Conservation (phyloP, 495 filamentous ascomycete genomes). For the Hyaloscypha hepaticicola region DNA sequence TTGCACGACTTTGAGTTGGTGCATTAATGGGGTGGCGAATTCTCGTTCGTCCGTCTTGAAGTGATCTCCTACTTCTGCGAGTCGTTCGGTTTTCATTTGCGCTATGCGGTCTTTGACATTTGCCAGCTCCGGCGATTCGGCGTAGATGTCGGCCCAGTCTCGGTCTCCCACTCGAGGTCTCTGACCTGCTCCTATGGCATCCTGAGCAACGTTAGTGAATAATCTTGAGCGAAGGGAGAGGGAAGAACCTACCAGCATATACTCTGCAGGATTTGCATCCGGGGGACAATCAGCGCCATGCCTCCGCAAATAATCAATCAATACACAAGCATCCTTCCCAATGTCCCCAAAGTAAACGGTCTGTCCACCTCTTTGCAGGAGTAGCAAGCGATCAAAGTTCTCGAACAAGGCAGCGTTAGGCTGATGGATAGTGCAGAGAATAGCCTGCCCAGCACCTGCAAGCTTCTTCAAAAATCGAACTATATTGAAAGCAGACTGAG, state of each 20-base stretch:
- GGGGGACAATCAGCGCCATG: conserved; percentile 61
- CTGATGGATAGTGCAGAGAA: conserved; percentile 92
- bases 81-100: conserved; percentile 61
- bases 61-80: conserved; percentile 66
- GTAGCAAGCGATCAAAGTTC: conserved; percentile 67
- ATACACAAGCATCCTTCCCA: conserved; percentile 57
- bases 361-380: conserved; percentile 67
- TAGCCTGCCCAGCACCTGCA: conserved; percentile 78
- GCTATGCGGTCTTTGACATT: conserved; percentile 64
- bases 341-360: conserved; percentile 75
- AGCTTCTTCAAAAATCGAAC: conserved; percentile 85
- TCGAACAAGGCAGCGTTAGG: conserved; percentile 84
- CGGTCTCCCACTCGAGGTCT: conserved; percentile 66
- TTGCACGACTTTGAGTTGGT: conserved; percentile 60
- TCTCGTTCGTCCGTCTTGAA: conserved; percentile 50
- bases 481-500: conserved; percentile 84
- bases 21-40: conserved; percentile 61
- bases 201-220: conserved; percentile 44
- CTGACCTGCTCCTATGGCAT: conserved; percentile 78
- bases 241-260: conserved; percentile 53
- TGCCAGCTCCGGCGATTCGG: conserved; percentile 65
- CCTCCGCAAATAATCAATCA: conserved; percentile 65
- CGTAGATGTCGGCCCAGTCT: conserved; percentile 83
- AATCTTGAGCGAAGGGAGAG: background rate
- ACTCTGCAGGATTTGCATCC: conserved; percentile 69